Conservation (phyloP, 2,329 filamentous ascomycete species). For the Colletotrichum aenigma region DNA sequence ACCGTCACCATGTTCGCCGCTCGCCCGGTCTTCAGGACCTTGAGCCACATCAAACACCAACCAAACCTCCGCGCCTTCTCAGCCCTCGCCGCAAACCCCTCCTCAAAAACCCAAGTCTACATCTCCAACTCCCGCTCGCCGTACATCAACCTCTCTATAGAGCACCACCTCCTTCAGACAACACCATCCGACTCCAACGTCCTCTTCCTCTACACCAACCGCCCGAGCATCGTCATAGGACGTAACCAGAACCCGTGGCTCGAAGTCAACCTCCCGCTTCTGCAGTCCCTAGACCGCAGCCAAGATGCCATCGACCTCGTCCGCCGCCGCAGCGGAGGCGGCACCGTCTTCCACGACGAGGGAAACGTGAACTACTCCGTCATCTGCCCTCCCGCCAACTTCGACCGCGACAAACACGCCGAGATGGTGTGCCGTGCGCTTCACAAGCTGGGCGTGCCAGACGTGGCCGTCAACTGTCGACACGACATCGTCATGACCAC, state of each 20-base stretch:
- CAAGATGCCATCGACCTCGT: slow-evolving; percentile 60
- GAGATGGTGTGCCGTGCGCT: slow-evolving; percentile 92
- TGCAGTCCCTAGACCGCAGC: slow-evolving; percentile 37
- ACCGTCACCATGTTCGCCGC: not conserved
- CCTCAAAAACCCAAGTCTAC: slow-evolving; percentile 68
- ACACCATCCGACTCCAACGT: slow-evolving; percentile 75
- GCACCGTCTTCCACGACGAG: slow-evolving; percentile 90
- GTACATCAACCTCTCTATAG: slow-evolving; percentile 90
- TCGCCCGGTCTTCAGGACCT: not conserved
- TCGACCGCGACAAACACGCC: slow-evolving; percentile 86
- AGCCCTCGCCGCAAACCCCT: slow-evolving; percentile 41
- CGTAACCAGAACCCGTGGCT: slow-evolving; percentile 98
- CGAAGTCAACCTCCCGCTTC: slow-evolving; percentile 76
- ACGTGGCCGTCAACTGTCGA: slow-evolving; percentile 80
- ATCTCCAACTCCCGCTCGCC: slow-evolving; percentile 73
- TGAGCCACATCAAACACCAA: not conserved
- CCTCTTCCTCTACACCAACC: slow-evolving; percentile 87
- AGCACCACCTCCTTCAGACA: slow-evolving; percentile 84
- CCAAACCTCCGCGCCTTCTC: not conserved
- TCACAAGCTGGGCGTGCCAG: slow-evolving; percentile 57
- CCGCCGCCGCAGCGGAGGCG: slow-evolving; percentile 84
- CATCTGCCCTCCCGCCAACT: slow-evolving; percentile 76
- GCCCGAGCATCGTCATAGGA: slow-evolving; percentile 87
- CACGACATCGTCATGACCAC: slow-evolving; percentile 88
- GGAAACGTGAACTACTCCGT: slow-evolving; percentile 97